phyloP scores from a whole-genome alignment of 805 yeast genomes.

The Candida tallmaniae region DNA sequence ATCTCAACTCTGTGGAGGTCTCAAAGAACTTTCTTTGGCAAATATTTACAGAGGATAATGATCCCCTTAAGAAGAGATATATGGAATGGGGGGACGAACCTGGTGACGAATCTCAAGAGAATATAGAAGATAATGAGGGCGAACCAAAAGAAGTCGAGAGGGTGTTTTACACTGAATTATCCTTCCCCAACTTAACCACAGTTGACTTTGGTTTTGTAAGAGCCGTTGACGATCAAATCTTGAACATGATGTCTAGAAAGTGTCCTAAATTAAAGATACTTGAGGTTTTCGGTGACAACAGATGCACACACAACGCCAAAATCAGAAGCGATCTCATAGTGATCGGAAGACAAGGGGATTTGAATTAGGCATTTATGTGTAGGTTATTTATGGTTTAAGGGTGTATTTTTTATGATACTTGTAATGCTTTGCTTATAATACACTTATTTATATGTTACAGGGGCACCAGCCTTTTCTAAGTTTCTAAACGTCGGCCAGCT shows the following conservation, averaged over 20 bases:
- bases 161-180: slow-evolving; percentile 15
- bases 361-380: slow-evolving; percentile 26
- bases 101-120: slow-evolving; percentile 2
- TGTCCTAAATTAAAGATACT: slow-evolving; percentile 62
- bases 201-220: slow-evolving; percentile 80
- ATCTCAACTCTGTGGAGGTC: slow-evolving; percentile 69
- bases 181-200: slow-evolving; percentile 57
- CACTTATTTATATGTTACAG: slow-evolving; percentile 16
- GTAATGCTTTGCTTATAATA: neutral
- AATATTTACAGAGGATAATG: slow-evolving; percentile 34
- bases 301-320: slow-evolving; percentile 54
- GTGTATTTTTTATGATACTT: too few species aligned
- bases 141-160: slow-evolving; percentile 6
- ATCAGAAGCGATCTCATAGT: slow-evolving; percentile 53
- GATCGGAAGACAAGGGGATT: slow-evolving; percentile 73
- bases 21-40: slow-evolving; percentile 47
- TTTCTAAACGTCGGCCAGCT: slow-evolving; percentile 56
- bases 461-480: slow-evolving; percentile 53
- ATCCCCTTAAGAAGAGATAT: slow-evolving; percentile 7
- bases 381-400: neutral
- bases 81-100: slow-evolving; percentile 12
- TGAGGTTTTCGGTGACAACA: slow-evolving; percentile 79
- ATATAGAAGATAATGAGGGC: slow-evolving; percentile 6
- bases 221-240: slow-evolving; percentile 61
- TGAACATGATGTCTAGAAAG: slow-evolving; percentile 52